Evolutionary conservation across 352 stramenopile species (phyloP), one percentile per base, ranked within the genome.

Genomic region (Peronosclerospora sorghi): DNA sequence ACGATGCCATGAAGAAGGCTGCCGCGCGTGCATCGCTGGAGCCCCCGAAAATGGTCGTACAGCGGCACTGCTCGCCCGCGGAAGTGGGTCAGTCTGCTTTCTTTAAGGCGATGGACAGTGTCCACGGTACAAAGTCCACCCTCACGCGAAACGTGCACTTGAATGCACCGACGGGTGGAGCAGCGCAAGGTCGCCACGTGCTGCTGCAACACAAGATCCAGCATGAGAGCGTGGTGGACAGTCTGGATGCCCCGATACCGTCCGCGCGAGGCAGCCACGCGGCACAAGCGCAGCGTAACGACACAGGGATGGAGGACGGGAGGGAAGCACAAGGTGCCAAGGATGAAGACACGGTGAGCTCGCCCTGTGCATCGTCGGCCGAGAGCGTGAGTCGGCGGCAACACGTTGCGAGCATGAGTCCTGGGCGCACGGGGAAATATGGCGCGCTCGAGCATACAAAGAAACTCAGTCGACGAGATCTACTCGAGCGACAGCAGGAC

Each of bases 1-100:
- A 91, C 53, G 76, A 91, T 35, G 73, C 75, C 21, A 83, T 91
- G 67, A 73, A 78, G 37, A 71, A 81, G 44, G 49, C 48, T 37
- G 51, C 48, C 32, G 52, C 43, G 15, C 44, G 30, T 49, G 39
- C 21, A 7, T 7, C 21, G 14, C 32, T 38, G 21, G 14, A 35
- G 6, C 23, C 32, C 27, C 27, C 12, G 32, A 35, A 14, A 10
- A 27, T 18, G 27, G n/a, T n/a, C n/a, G n/a, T n/a, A 32, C 21
- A 21, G 20, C 20, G 9, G 18, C 13, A 17, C 13, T 24, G 20
- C 18, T 68, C 60, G 8, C 57, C 63, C 2, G 67, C 67, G 3
- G 58, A 73, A 19, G 35, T 69, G n/a, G 68, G 68, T 3, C 62
- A 59, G 5, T 65, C 59, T 2, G 68, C 51, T 15, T 62, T 79